phyloP scores from a whole-genome alignment of 805 yeast genomes.

The Diddensiella transvaalensis region DNA sequence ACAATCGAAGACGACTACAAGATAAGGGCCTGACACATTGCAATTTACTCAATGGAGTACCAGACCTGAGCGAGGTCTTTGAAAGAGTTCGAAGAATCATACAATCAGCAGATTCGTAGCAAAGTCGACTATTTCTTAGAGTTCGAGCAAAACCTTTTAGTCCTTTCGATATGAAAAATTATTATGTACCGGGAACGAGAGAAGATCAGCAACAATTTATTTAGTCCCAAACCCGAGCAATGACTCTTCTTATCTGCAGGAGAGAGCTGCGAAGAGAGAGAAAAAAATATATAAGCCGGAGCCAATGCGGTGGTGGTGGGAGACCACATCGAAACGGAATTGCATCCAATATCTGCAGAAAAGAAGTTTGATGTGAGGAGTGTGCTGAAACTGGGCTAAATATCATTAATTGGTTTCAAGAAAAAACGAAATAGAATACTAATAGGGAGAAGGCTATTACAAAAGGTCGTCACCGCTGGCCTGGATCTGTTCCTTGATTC shows the following conservation, averaged over 20 bases:
- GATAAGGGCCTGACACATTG: not conserved
- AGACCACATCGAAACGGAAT: not conserved
- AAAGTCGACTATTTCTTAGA: no score
- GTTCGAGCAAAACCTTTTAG: not conserved
- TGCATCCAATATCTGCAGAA: no score
- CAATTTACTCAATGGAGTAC: not conserved
- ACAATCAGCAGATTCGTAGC: no score
- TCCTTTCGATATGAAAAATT: not conserved
- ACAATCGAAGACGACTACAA: not conserved
- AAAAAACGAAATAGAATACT: no score
- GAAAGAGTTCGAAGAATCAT: constrained; percentile 2
- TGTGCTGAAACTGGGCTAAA: no score
- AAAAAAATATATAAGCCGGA: no score
- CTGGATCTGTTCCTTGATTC: constrained; percentile 70
- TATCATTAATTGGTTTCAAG: no score
- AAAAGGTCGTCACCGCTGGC: constrained; percentile 64
- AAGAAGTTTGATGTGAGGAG: no score
- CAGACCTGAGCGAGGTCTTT: not conserved
- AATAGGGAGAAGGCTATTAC: constrained; percentile 14
- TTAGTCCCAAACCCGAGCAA: not conserved
- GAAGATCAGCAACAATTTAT: not conserved
- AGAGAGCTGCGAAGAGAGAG: no score
- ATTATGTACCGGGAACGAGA: not conserved
- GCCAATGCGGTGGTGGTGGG: no score
- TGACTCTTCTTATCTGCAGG: not conserved